Percentiles rank a stretch among this genome's conserved stretches.
Conservation (phyloP, 2,329 filamentous ascomycete species). For the Mollisia scopiformis region DNA sequence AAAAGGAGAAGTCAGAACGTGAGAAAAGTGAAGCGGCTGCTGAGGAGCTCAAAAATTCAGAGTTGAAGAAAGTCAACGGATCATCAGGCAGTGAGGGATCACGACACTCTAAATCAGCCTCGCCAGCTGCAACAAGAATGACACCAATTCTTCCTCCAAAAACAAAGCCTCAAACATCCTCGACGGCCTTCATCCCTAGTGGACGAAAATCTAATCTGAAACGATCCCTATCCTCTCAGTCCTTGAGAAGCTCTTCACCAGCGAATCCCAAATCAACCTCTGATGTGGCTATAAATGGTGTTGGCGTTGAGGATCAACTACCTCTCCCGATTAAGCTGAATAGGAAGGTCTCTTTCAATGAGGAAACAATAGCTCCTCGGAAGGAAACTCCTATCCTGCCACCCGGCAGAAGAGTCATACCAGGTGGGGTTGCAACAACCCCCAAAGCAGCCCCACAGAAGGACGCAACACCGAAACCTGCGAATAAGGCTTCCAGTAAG, state of each 20-base stretch:
- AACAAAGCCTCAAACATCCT: constrained; percentile 24
- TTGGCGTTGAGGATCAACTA: constrained; percentile 28
- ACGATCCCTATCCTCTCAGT: constrained; percentile 22
- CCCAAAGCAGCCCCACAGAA: not conserved
- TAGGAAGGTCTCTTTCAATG: constrained; percentile 25
- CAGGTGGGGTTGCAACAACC: not conserved
- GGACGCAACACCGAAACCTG: not conserved
- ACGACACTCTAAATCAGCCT: constrained; percentile 6
- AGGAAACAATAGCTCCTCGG: constrained; percentile 5
- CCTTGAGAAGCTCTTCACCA: constrained; percentile 26
- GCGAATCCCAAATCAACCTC: constrained; percentile 11
- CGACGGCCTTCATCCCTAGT: constrained; percentile 30
- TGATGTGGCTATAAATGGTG: constrained; percentile 15
- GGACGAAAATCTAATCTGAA: constrained; percentile 31
- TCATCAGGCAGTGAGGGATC: constrained; percentile 10
- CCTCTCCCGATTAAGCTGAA: constrained; percentile 22
- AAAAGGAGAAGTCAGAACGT: not conserved
- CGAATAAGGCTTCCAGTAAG: not conserved
- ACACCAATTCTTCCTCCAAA: constrained; percentile 2
- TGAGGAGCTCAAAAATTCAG: constrained; percentile 6
- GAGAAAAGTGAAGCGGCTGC: constrained; percentile 12
- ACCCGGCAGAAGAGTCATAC: constrained; percentile 5
- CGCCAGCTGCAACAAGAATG: constrained; percentile 19
- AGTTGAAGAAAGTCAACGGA: constrained; percentile 5
- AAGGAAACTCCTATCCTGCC: constrained; percentile 14